phyloP scores from a whole-genome alignment of 176 grass and related monocot genomes.

The maize (Zea mays) region Zm-B73-REFERENCE-NAM-5.0 NC_050097.1:117159001-117159500 shows the following conservation, averaged over 20 bases:
- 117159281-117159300: not conserved
- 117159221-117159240: not conserved
- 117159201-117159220: not conserved
- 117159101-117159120: slow-evolving; percentile 4
- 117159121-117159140: not conserved
- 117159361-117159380: not conserved
- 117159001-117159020: slow-evolving; percentile 10
- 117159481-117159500: no score
- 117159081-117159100: not conserved
- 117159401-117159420: not conserved
- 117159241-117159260: not conserved
- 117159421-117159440: not conserved
- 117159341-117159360: not conserved
- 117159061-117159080: not conserved
- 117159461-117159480: no score
- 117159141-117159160: not conserved
- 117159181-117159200: not conserved
- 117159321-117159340: not conserved
- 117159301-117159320: not conserved
- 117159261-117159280: not conserved
- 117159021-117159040: not conserved
- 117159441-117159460: no score
- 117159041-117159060: not conserved
- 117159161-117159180: not conserved
- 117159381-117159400: not conserved